phyloP scores from a whole-genome alignment of 495 filamentous ascomycete genomes.

The Penicillium pancosmium region DNA sequence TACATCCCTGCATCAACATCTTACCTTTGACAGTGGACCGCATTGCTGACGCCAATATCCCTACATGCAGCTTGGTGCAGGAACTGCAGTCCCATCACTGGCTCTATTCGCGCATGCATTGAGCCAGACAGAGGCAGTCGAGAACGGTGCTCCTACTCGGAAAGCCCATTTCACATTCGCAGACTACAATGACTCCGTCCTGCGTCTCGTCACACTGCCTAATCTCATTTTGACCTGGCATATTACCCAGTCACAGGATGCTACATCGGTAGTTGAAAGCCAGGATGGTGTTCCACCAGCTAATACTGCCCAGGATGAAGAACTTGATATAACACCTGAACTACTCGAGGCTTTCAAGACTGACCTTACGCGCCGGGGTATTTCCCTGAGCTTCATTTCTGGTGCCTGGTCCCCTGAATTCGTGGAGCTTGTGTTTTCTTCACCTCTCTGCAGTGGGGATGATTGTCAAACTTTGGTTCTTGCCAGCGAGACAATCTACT shows the following conservation, averaged over 20 bases:
- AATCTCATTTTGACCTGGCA: slow-evolving; percentile 87
- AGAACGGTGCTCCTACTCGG: slow-evolving; percentile 19
- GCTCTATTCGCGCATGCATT: slow-evolving; percentile 75
- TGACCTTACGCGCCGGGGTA: slow-evolving; percentile 55
- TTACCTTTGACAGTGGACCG: background rate
- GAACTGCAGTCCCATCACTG: slow-evolving; percentile 83
- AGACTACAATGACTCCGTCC: slow-evolving; percentile 87
- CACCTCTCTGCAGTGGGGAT: background rate
- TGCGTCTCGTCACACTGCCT: slow-evolving; percentile 84
- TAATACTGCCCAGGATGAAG: slow-evolving; percentile 42
- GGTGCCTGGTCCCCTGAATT: slow-evolving; percentile 81
- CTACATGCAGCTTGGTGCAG: slow-evolving; percentile 73
- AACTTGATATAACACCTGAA: slow-evolving; percentile 71
- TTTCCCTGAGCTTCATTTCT: slow-evolving; percentile 74
- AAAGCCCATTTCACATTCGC: slow-evolving; percentile 69
- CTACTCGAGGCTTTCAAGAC: slow-evolving; percentile 63
- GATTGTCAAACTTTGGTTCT: slow-evolving; percentile 58
- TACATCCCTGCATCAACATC: slow-evolving; percentile 3
- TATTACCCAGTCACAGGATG: slow-evolving; percentile 24
- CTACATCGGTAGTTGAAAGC: slow-evolving; percentile 12
- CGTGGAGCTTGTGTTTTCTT: slow-evolving; percentile 53
- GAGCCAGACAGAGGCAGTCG: slow-evolving; percentile 25
- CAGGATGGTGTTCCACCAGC: slow-evolving; percentile 7
- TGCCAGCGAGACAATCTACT: slow-evolving; percentile 96
- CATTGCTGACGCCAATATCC: background rate